phyloP scores from a whole-genome alignment of 257 asterid genomes.

The Solanum tacnaense region DNA sequence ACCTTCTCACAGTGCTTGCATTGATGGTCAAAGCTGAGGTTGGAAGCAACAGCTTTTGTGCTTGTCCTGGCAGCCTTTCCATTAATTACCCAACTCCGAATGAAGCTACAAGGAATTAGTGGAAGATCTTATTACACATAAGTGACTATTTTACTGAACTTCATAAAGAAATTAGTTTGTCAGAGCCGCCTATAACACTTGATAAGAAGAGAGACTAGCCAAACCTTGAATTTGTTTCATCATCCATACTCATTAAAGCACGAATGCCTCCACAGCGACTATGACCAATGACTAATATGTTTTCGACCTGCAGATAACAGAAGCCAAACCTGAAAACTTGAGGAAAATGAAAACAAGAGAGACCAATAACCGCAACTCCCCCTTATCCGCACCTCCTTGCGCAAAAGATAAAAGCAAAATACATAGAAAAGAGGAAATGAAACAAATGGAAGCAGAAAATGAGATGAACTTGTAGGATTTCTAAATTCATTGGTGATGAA shows the following conservation, averaged over 20 bases:
- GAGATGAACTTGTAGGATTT: background rate
- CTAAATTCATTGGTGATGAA: background rate
- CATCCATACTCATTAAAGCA: constrained; percentile 88
- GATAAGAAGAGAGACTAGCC: background rate
- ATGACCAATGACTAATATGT: constrained; percentile 79
- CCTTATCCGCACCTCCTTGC: background rate
- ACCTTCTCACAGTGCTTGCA: constrained; percentile 99
- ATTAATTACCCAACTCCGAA: constrained; percentile 59
- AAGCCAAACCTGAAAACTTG: background rate
- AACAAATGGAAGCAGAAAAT: background rate
- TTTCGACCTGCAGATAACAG: constrained; percentile 53
- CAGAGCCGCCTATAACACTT: background rate
- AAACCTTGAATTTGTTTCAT: constrained; percentile 58
- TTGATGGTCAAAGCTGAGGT: constrained; percentile 80
- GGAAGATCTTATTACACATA: background rate
- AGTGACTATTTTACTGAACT: background rate
- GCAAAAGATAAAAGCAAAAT: background rate
- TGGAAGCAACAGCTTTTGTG: constrained; percentile 61
- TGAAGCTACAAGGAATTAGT: constrained; percentile 60
- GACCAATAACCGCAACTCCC: background rate
- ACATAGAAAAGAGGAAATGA: background rate
- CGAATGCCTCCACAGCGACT: constrained; percentile 95
- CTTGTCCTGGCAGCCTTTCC: constrained; percentile 62
- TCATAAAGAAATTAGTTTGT: background rate
- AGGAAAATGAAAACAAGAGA: background rate